Base-by-base conservation (phyloP, 164 flowering plant genomes). In the Vitis riparia region DNA sequence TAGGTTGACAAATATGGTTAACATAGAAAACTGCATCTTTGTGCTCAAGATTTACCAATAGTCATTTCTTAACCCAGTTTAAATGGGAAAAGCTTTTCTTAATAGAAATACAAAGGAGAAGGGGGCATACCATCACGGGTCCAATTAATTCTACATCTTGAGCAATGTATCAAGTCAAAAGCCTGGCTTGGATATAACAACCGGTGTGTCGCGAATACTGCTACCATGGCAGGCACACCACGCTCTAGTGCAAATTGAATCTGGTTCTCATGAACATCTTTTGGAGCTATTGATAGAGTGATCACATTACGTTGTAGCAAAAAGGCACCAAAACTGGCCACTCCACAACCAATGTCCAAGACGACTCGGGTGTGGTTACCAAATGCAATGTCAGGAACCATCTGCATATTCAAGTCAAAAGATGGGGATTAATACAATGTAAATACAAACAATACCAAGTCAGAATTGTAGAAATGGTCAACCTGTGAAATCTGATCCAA, bases 241-340 rank as follows among this genome's bases (percentile, higher is more conserved):
- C 91, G 88, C 80, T 91, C 94, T 8, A 91, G 79, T 29, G 93
- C 93, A 81, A 91, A 87, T 52, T 91, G 97, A 76, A 92, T 84
- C 69, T 88, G 94, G 68, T 88, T 90, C 77, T 89, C 91, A 79
- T 90, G 90, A 30, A 84, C 88, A 82, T 90, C 94, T 78, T 90
- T 92, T 52, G 88, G 95, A 44, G 97, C 93, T 70, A 92, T 72
- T 32, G 97, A 88, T 68, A 92, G 51, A 66, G 94, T 85, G 17
- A 75, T 77, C 27, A 87, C 91, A 82, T 88, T 86, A 14, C 83
- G 86, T 19, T 84, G 72, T 57, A 88, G 49, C 72, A 90, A 73
- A 74, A 77, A 92, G 14, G 94, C 92, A 63, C 95, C 97, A 81
- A 92, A 90, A 79, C 93, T 90, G 62, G 94, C 97, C 8, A 90